A percentile compares a stretch with the other conserved stretches of the same genome.
phyloP scores from a whole-genome alignment of 257 asterid genomes.

The Petunia secreta region DNA sequence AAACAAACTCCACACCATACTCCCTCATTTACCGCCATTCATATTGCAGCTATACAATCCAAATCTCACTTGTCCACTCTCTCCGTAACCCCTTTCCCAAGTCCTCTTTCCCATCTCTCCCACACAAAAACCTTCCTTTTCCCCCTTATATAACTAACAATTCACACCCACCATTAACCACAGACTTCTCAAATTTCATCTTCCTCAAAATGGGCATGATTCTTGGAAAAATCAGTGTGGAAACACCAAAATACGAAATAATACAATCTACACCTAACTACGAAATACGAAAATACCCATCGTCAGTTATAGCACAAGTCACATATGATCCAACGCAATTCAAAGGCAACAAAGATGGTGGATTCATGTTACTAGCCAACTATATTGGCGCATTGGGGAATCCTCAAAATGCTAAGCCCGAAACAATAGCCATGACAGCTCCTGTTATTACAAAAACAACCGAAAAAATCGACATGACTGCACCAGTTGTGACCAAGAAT shows the following conservation, averaged over 20 bases:
- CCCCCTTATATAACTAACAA: background rate
- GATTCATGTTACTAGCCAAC: conserved; percentile 66
- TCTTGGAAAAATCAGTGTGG: conserved; percentile 72
- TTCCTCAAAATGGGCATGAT: conserved; percentile 60
- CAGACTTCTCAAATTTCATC: background rate
- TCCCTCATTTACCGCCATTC: background rate
- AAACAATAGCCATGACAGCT: conserved; percentile 74
- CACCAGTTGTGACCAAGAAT: conserved; percentile 73
- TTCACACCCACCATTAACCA: too few species aligned
- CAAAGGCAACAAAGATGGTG: conserved; percentile 78
- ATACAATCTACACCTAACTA: conserved; percentile 57
- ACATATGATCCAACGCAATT: conserved; percentile 70
- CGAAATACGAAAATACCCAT: conserved; percentile 74
- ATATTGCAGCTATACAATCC: background rate
- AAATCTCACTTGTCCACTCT: too few species aligned
- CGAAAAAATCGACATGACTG: conserved; percentile 75
- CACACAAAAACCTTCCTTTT: background rate
- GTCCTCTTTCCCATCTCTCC: background rate
- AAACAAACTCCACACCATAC: background rate
- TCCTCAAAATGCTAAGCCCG: conserved; percentile 72
- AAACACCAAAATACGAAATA: conserved; percentile 66
- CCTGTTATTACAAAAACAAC: conserved; percentile 75
- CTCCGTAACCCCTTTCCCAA: background rate
- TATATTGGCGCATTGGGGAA: conserved; percentile 86
- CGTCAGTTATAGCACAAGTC: conserved; percentile 76